A percentile compares a stretch with the other conserved stretches of the same genome.
Conservation (phyloP, 2,329 filamentous ascomycete genomes). For the Diaporthe aspalathi region DNA sequence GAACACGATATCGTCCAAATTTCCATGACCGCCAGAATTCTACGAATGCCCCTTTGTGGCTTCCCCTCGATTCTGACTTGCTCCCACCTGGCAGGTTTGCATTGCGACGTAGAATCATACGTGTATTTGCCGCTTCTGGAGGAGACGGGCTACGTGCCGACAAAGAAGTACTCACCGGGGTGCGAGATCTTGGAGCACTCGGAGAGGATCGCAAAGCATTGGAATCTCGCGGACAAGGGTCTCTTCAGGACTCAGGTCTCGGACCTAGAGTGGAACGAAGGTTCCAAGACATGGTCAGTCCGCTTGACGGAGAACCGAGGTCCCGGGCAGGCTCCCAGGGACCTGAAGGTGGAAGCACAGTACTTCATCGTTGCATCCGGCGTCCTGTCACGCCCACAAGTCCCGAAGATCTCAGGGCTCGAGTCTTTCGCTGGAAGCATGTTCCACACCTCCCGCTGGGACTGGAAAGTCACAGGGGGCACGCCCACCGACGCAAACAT, state of each 20-base stretch:
- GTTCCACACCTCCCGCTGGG: conserved; percentile 45
- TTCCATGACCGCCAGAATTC: too few relatives aligned
- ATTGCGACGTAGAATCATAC: conserved; percentile 46
- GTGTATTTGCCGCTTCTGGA: conserved; percentile 37
- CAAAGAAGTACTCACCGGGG: conserved; percentile 66
- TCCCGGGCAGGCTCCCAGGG: background rate
- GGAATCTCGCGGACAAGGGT: conserved; percentile 2
- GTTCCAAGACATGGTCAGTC: conserved; percentile 42
- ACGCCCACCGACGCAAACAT: conserved; percentile 40
- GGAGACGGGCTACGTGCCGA: conserved; percentile 35
- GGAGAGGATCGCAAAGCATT: conserved; percentile 3
- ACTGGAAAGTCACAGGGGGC: conserved; percentile 44
- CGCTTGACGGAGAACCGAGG: conserved; percentile 35
- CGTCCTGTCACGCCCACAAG: conserved; percentile 51
- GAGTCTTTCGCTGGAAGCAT: conserved; percentile 45
- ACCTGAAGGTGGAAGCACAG: conserved; percentile 17
- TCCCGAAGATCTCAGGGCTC: conserved; percentile 52
- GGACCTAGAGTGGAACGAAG: conserved; percentile 39
- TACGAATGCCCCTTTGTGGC: too few relatives aligned
- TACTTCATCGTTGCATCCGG: conserved; percentile 22
- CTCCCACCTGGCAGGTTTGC: background rate
- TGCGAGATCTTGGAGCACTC: conserved; percentile 61
- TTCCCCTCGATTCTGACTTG: background rate
- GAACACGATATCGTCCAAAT: background rate
- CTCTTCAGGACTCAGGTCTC: conserved; percentile 5